Percentiles rank a stretch among this genome's conserved stretches.
These are phyloP conservation scores for Heterobasidion irregulare DNA, from an alignment of 1,284 basidiomycete genomes.

Conservation along the genomic window DNA sequence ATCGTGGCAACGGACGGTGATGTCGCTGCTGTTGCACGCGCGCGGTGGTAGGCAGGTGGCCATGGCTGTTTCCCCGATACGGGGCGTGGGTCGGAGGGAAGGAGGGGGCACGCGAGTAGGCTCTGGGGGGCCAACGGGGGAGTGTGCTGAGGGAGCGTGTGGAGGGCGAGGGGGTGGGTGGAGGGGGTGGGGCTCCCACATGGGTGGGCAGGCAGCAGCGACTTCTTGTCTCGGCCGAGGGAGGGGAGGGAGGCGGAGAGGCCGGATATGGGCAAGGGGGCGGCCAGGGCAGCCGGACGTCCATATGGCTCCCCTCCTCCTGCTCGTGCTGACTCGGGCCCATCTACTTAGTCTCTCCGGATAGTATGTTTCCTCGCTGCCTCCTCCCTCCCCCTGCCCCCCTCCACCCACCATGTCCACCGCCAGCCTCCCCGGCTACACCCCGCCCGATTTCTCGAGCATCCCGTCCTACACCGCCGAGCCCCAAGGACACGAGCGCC, in stretches of 20 bases:
- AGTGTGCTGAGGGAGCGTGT: neutral
- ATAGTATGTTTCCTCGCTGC: neutral
- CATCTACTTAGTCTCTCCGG: neutral
- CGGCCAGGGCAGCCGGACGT: neutral
- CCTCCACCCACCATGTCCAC: conserved; percentile 21
- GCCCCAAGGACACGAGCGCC: conserved; percentile 45
- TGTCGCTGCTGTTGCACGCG: neutral
- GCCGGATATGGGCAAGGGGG: neutral
- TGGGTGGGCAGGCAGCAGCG: no score
- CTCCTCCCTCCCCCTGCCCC: neutral
- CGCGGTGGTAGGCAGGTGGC: no score
- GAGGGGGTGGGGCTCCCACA: no score
- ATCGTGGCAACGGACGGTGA: neutral
- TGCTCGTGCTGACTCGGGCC: neutral
- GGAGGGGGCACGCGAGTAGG: neutral
- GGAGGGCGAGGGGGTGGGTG: neutral
- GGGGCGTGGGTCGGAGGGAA: neutral
- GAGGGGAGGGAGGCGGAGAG: neutral
- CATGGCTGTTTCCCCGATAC: neutral
- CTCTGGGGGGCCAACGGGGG: neutral
- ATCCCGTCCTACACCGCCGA: conserved; percentile 30
- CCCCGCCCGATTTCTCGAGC: conserved; percentile 13
- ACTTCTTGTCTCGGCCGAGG: neutral
- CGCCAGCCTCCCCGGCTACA: conserved; percentile 24
- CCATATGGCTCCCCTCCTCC: neutral